phyloP scores from a whole-genome alignment of 768 basidiomycete genomes.

The Lentinus brumalis region DNA sequence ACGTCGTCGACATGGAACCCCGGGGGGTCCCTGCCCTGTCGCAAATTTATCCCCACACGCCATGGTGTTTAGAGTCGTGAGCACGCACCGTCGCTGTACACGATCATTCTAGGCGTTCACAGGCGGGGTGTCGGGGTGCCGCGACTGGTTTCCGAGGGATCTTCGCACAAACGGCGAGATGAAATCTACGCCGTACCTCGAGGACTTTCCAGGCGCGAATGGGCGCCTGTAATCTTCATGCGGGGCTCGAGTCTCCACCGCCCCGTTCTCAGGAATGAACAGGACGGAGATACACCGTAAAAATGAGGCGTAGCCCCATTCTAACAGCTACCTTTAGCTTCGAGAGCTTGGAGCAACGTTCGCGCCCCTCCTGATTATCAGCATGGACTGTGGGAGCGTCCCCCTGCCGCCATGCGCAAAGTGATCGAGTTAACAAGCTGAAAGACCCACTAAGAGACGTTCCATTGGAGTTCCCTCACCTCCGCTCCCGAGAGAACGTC shows the following conservation, averaged over 20 bases:
- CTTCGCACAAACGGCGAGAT: conserved; percentile 16
- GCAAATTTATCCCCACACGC: conserved; percentile 12
- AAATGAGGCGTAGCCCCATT: conserved; percentile 3
- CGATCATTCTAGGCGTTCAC: conserved; percentile 7
- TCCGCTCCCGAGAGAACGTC: conserved; percentile 5
- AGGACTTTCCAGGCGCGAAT: conserved; percentile 2
- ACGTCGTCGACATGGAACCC: conserved; percentile 6
- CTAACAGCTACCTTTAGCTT: not conserved
- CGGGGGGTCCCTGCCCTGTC: conserved; percentile 11
- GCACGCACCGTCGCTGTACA: not conserved
- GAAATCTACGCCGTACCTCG: conserved; percentile 8
- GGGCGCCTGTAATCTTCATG: conserved; percentile 8
- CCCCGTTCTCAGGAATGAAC: conserved; percentile 14
- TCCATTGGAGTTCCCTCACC: conserved; percentile 1
- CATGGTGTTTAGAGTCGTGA: not conserved
- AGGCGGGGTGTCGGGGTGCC: not conserved
- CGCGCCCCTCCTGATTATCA: conserved; percentile 11
- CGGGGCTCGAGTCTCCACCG: conserved; percentile 12
- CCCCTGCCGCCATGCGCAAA: not conserved
- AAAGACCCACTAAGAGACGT: not conserved
- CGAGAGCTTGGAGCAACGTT: not conserved
- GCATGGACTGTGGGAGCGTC: not conserved
- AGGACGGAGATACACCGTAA: conserved; percentile 17
- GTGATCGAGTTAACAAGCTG: conserved; percentile 3
- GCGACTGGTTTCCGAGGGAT: conserved; percentile 14